These are phyloP conservation scores for Colletotrichum orbiculare DNA, from an alignment of 2,329 filamentous ascomycete genomes.

Conservation along the genomic window DNA sequence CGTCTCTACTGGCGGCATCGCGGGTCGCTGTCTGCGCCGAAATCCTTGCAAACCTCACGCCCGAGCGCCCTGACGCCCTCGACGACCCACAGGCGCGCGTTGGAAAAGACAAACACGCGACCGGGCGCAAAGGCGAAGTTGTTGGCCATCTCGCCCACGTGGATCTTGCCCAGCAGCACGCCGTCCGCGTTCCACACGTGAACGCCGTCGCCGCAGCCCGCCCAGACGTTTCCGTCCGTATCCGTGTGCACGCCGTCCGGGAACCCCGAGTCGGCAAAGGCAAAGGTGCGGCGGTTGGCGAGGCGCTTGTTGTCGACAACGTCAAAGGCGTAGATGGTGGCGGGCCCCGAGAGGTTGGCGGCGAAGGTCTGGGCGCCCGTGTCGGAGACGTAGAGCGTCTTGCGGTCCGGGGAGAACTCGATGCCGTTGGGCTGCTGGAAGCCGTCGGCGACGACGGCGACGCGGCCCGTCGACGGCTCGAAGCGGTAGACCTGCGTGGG, in stretches of 20 bases:
- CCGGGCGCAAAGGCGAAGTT: slow-evolving; percentile 60
- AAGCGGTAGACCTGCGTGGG: slow-evolving; percentile 62
- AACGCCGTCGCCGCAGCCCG: slow-evolving; percentile 60
- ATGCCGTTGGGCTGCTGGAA: slow-evolving; percentile 60
- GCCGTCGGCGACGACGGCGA: slow-evolving; percentile 58
- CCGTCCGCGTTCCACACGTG: slow-evolving; percentile 60
- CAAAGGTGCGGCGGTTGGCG: slow-evolving; percentile 60
- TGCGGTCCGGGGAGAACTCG: slow-evolving; percentile 58
- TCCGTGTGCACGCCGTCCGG: slow-evolving; percentile 61
- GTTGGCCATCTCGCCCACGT: slow-evolving; percentile 53
- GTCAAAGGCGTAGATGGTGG: slow-evolving; percentile 34
- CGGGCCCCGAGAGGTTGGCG: slow-evolving; percentile 16
- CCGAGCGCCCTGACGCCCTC: slow-evolving; percentile 36
- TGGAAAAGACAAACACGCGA: slow-evolving; percentile 60
- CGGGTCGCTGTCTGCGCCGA: slow-evolving; percentile 33
- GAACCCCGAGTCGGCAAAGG: slow-evolving; percentile 58
- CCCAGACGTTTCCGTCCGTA: slow-evolving; percentile 58
- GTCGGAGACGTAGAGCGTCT: slow-evolving; percentile 58
- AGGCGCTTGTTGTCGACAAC: slow-evolving; percentile 26
- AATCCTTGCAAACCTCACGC: slow-evolving; percentile 40
- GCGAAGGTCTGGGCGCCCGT: slow-evolving; percentile 41
- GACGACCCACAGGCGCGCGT: slow-evolving; percentile 52
- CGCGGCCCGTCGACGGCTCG: slow-evolving; percentile 49
- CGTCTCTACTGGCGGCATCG: slow-evolving; percentile 7
- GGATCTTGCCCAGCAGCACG: slow-evolving; percentile 56